Evolutionary conservation across 768 basidiomycete genomes (phyloP), one percentile per base, ranked within the genome.

Genomic region (Leccinum rimulosum): DNA sequence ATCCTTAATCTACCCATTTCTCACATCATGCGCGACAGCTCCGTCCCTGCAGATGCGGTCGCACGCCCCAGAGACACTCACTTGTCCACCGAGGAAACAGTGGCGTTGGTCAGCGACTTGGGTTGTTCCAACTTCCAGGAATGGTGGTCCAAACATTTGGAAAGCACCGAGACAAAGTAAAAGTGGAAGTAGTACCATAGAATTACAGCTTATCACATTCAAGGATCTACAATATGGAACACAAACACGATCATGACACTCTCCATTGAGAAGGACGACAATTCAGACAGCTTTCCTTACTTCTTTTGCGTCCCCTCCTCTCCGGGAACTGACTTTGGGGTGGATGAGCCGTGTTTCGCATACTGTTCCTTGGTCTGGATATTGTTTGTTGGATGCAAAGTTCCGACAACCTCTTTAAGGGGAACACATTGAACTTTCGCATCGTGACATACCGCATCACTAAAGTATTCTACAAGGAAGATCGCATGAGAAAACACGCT

Each of bases 51-150:
- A 9, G 88, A 82, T 4, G 89, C 85, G 17, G 90, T 90, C 3
- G 79, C 82, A 9, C 83, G 95, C 3, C 95, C 95, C 4, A 82
- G 79, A 59, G 88, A 98, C 68, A 90, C 89, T 60, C 88, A 86
- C 62, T 75, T 98, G 35, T 87, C 89, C 61, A 88, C 88, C 12
- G 78, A 77, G 54, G 88, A 88, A 67, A 89, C 93, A n/a, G 85
- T 88, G 56, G 79, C 80, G 54, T 70, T 97, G 27, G 64, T 86
- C 25, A 83, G 84, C 50, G 77, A 79, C n/a, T 76, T 91, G 40
- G 83, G 80, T 6, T 79, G 85, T 54, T 81, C 82, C 3, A 73
- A 84, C 27, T 97, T 98, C 68, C 90, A 88, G 69, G 84, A 87
- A 61, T 96, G 95, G 93, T 97, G 93, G 93, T 73, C 73, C 17